Percentiles rank a stretch among this genome's conserved stretches.
Conservation (phyloP, 495 filamentous ascomycete genomes). For the Trichoderma erinaceum region DNA sequence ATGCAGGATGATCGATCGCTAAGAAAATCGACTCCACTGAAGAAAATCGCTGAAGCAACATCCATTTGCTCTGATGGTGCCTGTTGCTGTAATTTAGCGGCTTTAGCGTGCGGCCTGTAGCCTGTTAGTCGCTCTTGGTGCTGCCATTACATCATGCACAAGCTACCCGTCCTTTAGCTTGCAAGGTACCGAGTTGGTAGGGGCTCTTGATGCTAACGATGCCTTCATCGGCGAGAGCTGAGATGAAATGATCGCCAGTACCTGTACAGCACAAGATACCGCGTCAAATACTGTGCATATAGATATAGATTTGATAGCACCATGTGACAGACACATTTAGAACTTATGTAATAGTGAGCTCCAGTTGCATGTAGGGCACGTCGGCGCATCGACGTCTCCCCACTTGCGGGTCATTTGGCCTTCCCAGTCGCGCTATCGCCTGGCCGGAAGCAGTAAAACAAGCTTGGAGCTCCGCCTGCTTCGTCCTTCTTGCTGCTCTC, state of each 20-base stretch:
- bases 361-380: too few relatives aligned
- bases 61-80: not conserved
- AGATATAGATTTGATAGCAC: too few relatives aligned
- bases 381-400: not conserved
- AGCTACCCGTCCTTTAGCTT: not conserved
- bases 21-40: not conserved
- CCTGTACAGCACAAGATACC: too few relatives aligned
- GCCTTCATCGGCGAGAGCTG: not conserved
- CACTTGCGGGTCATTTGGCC: not conserved
- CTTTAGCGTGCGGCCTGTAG: not conserved
- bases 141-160: conserved; percentile 4
- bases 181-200: not conserved
- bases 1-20: not conserved
- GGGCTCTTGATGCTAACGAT: not conserved
- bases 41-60: not conserved
- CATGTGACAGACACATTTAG: too few relatives aligned
- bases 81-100: not conserved
- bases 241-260: too few relatives aligned
- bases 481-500: not conserved
- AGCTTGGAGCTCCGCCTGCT: not conserved
- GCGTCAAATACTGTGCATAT: too few relatives aligned
- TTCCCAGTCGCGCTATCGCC: not conserved
- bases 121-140: not conserved
- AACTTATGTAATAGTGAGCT: too few relatives aligned
- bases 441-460: not conserved